Percentiles rank a stretch among this genome's conserved stretches.
Conservation (phyloP, 306 rosid species). For the Quercus engelmannii region DNA sequence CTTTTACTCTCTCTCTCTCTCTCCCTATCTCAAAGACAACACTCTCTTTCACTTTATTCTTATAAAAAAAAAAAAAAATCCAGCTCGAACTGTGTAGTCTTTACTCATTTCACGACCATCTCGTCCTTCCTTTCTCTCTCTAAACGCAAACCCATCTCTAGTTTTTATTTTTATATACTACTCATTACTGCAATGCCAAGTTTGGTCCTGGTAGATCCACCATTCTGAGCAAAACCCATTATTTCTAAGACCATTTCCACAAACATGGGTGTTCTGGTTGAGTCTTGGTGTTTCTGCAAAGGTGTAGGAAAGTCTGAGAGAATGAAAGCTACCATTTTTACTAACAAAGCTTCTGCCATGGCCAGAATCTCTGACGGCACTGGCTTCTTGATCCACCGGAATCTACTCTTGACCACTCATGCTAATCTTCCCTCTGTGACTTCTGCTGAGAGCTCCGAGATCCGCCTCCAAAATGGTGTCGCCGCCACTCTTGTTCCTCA, state of each 20-base stretch:
- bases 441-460: constrained; percentile 72
- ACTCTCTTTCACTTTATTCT: not conserved
- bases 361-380: constrained; percentile 56
- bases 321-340: constrained; percentile 71
- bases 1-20: not conserved
- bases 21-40: not conserved
- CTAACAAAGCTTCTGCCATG: constrained; percentile 67
- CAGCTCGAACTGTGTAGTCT: constrained; percentile 19
- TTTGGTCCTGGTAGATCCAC: constrained; percentile 39
- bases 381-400: constrained; percentile 85
- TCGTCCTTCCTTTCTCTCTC: constrained; percentile 5
- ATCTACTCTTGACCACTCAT: constrained; percentile 85
- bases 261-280: constrained; percentile 71
- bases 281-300: constrained; percentile 96
- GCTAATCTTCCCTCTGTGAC: constrained; percentile 68
- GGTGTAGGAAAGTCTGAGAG: constrained; percentile 87
- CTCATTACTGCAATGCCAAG: not conserved
- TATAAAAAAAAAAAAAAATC: not conserved
- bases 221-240: not conserved
- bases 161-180: not conserved
- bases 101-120: constrained; percentile 53
- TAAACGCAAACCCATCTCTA: constrained; percentile 17
- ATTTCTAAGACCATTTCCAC: not conserved
- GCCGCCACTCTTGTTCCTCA: constrained; percentile 68
- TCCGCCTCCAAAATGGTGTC: constrained; percentile 74